These are phyloP conservation scores for Leccinum uliginosum DNA, from an alignment of 768 basidiomycete genomes.

Conservation along the genomic window DNA sequence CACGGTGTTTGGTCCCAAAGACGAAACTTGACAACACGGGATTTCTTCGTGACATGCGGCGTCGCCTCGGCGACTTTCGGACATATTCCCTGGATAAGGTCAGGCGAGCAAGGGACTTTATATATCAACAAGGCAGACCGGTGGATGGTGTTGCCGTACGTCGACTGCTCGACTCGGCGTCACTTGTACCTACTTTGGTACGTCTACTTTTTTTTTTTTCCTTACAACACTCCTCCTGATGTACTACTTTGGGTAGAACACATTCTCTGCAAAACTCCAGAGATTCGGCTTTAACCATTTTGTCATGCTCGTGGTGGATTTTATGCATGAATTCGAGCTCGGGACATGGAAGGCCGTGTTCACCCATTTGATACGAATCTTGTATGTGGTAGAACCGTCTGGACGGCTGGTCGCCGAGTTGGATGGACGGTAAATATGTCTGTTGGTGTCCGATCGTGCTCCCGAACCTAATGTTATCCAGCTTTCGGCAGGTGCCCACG, in stretches of 20 bases:
- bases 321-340: no score
- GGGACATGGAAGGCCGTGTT: no score
- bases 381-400: no score
- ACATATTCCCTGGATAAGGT: background rate
- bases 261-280: slow-evolving; percentile 25
- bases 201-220: background rate
- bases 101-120: background rate
- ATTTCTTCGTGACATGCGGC: slow-evolving; percentile 14
- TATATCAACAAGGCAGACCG: background rate
- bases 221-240: no score
- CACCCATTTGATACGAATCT: no score
- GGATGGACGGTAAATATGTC: no score
- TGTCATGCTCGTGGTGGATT: slow-evolving; percentile 1
- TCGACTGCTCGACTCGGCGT: background rate
- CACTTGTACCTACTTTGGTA: background rate
- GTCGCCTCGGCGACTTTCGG: background rate
- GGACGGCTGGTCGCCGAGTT: no score
- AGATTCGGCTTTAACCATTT: slow-evolving; percentile 21
- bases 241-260: slow-evolving; percentile 23
- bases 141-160: slow-evolving; percentile 1
- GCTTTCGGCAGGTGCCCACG: no score
- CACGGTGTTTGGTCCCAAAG: background rate
- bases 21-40: background rate
- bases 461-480: no score
- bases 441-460: no score